phyloP scores from a whole-genome alignment of 495 filamentous ascomycete genomes.

The Penicillium goetzii region DNA sequence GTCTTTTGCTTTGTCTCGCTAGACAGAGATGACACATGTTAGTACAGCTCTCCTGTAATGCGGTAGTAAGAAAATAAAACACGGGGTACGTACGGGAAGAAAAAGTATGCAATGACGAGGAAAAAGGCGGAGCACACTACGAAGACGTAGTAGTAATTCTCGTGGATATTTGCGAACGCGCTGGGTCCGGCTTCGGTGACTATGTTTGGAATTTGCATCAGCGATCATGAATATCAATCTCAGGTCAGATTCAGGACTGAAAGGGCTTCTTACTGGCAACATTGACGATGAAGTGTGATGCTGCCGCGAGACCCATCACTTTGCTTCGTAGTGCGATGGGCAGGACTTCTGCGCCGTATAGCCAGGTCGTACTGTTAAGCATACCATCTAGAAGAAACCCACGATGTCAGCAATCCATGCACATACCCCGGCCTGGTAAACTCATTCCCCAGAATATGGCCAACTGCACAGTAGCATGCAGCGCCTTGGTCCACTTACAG shows the following conservation, averaged over 20 bases:
- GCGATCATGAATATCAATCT: background rate
- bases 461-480: background rate
- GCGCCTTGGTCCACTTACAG: constrained; percentile 41
- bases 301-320: constrained; percentile 61
- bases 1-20: constrained; percentile 60
- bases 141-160: constrained; percentile 67
- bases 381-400: constrained; percentile 47
- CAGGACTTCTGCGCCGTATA: constrained; percentile 63
- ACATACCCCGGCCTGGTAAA: background rate
- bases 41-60: constrained; percentile 2
- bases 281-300: constrained; percentile 62
- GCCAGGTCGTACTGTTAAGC: constrained; percentile 64
- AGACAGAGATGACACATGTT: background rate
- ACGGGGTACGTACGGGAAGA: constrained; percentile 50
- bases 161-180: constrained; percentile 59
- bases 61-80: background rate
- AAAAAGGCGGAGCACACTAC: constrained; percentile 56
- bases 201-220: constrained; percentile 7
- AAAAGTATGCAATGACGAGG: constrained; percentile 54
- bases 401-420: constrained; percentile 16
- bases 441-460: background rate
- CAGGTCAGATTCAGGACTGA: background rate
- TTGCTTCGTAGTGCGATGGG: constrained; percentile 61
- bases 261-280: constrained; percentile 46
- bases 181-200: constrained; percentile 62